phyloP scores from a whole-genome alignment of 176 grass and related monocot species.

The Dendrocalamus sinicus region DNA sequence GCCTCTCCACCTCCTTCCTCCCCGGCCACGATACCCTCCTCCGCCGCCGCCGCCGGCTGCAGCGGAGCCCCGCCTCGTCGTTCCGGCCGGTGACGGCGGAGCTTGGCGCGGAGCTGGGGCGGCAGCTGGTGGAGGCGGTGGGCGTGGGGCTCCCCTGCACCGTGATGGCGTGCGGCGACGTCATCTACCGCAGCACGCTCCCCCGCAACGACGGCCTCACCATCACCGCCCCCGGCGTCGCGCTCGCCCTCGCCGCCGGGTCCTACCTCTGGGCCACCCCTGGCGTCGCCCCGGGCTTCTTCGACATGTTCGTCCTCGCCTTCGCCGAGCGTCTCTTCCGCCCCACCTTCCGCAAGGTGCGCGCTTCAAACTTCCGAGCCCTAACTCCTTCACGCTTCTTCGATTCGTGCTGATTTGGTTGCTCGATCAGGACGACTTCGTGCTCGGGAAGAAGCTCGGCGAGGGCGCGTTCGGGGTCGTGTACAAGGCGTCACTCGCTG shows the following conservation, averaged over 20 bases:
- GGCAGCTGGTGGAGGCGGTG: slow-evolving; percentile 80
- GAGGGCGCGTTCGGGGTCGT: slow-evolving; percentile 94
- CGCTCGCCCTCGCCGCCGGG: slow-evolving; percentile 60
- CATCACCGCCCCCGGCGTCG: slow-evolving; percentile 67
- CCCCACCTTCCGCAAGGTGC: slow-evolving; percentile 85
- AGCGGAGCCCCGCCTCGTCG: slow-evolving; percentile 1
- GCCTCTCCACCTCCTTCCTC: slow-evolving; percentile 75
- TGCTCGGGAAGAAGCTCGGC: slow-evolving; percentile 88
- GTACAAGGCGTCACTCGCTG: slow-evolving; percentile 76
- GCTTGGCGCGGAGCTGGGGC: slow-evolving; percentile 52
- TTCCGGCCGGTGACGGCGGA: slow-evolving; percentile 50
- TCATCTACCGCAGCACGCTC: slow-evolving; percentile 98
- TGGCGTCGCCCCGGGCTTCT: slow-evolving; percentile 90
- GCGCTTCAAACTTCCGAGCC: not conserved
- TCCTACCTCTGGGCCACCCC: slow-evolving; percentile 97
- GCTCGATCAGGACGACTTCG: slow-evolving; percentile 71
- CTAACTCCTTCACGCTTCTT: not conserved
- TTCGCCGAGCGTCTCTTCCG: slow-evolving; percentile 79
- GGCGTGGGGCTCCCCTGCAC: slow-evolving; percentile 97
- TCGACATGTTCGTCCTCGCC: slow-evolving; percentile 96
- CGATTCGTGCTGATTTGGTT: slow-evolving; percentile 24
- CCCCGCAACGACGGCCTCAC: slow-evolving; percentile 78
- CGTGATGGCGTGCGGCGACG: slow-evolving; percentile 95
- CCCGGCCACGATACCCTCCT: slow-evolving; percentile 51
- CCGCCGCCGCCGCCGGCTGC: slow-evolving; percentile 35